A percentile compares a stretch with the other conserved stretches of the same genome.
phyloP scores from a whole-genome alignment of 306 rosid species.

The Acacia melanoxylon region DNA sequence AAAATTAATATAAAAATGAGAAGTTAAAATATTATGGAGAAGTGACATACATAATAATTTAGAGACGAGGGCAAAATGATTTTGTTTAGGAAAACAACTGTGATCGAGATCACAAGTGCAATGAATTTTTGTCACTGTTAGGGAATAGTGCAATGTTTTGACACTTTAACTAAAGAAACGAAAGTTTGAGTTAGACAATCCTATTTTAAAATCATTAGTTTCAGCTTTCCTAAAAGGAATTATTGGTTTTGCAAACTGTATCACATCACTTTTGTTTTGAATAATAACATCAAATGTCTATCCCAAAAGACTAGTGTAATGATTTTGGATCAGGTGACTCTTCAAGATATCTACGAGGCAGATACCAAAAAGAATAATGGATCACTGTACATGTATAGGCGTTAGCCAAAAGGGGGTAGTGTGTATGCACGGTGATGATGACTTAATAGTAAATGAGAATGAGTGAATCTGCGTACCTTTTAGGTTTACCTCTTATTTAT shows the following conservation, averaged over 20 bases:
- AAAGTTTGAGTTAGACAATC: conserved; percentile 10
- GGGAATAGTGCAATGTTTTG: neutral
- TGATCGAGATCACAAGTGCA: neutral
- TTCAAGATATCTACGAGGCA: too few relatives aligned
- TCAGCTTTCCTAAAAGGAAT: neutral
- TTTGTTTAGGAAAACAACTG: neutral
- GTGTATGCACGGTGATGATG: too few relatives aligned
- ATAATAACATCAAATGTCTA: too few relatives aligned
- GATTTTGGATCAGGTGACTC: too few relatives aligned
- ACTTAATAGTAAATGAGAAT: too few relatives aligned
- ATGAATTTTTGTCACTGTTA: neutral
- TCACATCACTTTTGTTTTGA: neutral
- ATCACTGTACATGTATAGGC: too few relatives aligned
- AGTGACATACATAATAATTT: neutral
- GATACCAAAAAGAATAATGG: too few relatives aligned
- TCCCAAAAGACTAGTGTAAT: too few relatives aligned
- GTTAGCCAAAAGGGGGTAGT: too few relatives aligned
- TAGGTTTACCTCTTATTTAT: too few relatives aligned
- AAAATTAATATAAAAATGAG: neutral
- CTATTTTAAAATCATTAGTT: conserved; percentile 11
- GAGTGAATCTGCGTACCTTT: too few relatives aligned
- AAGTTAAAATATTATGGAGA: neutral
- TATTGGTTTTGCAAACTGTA: neutral
- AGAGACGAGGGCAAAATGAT: neutral
- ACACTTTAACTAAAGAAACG: conserved; percentile 10